Conservation (phyloP, 805 yeast species). For the Candida sakaeoensis region DNA sequence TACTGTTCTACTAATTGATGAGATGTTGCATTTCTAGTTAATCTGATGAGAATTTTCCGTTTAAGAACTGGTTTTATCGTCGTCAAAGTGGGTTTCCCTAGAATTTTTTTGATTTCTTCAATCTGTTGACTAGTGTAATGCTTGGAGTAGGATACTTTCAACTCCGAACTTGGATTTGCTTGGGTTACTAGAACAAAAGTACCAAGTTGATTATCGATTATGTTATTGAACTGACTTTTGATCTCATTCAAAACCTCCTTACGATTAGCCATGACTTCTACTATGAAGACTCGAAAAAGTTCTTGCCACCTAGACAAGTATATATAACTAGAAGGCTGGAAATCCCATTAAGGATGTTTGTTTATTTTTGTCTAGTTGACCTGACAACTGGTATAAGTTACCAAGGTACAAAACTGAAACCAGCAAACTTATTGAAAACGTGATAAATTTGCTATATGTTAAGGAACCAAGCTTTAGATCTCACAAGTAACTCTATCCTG, state of each 20-base stretch:
- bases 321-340: not conserved
- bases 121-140: constrained; percentile 4
- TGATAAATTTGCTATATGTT: too few relatives aligned
- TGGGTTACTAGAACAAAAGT: constrained; percentile 6
- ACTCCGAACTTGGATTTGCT: constrained; percentile 3
- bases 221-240: not conserved
- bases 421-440: not conserved
- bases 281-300: not conserved
- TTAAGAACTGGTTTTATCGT: constrained; percentile 9
- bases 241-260: not conserved
- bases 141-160: constrained; percentile 4
- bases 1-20: constrained; percentile 14
- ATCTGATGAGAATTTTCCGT: not conserved
- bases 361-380: not conserved
- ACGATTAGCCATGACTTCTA: not conserved
- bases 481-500: too few relatives aligned
- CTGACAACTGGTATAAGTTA: constrained; percentile 1
- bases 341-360: constrained; percentile 2
- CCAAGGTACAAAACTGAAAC: not conserved
- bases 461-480: too few relatives aligned
- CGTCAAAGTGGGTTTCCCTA: constrained; percentile 3
- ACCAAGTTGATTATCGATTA: not conserved
- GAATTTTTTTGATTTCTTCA: constrained; percentile 3
- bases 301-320: not conserved
- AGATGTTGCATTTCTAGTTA: not conserved